phyloP scores from a whole-genome alignment of 805 yeast species.

The Zygoascus tannicola region DNA sequence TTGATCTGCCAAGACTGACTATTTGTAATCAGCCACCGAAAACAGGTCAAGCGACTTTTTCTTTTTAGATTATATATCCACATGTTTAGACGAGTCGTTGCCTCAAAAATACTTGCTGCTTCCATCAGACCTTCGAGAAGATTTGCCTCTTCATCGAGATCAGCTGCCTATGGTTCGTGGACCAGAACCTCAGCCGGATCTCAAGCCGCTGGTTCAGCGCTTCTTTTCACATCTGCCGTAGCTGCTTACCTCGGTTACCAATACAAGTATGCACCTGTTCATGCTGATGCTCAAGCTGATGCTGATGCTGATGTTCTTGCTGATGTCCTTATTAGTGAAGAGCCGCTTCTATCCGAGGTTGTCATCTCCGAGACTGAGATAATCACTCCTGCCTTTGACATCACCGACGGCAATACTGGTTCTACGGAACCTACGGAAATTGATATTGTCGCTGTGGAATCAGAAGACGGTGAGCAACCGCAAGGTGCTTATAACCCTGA shows the following conservation, averaged over 20 bases:
- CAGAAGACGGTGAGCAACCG: conserved; percentile 15
- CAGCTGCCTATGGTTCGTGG: not conserved
- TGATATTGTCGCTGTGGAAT: conserved; percentile 5
- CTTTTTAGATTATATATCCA: too few species aligned
- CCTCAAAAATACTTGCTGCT: conserved; percentile 1
- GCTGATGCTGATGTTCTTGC: conserved; percentile 2
- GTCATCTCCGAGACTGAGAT: not conserved
- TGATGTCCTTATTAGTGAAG: not conserved
- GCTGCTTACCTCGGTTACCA: conserved; percentile 7
- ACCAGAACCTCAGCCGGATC: not conserved
- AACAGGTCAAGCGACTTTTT: too few species aligned
- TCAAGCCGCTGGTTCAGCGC: not conserved
- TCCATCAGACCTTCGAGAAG: not conserved
- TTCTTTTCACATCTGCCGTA: conserved; percentile 6
- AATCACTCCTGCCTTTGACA: not conserved
- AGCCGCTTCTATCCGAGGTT: not conserved
- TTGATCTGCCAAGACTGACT: too few species aligned
- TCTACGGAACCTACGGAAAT: conserved; percentile 1
- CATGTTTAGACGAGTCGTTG: not conserved
- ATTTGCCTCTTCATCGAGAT: not conserved
- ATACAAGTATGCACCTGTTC: not conserved
- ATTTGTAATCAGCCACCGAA: too few species aligned
- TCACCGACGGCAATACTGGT: not conserved
- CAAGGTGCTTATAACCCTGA: conserved; percentile 86
- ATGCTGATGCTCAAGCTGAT: not conserved